Base-by-base conservation (phyloP, 2,329 filamentous ascomycete species). In the Clathrospora elynae region DNA sequence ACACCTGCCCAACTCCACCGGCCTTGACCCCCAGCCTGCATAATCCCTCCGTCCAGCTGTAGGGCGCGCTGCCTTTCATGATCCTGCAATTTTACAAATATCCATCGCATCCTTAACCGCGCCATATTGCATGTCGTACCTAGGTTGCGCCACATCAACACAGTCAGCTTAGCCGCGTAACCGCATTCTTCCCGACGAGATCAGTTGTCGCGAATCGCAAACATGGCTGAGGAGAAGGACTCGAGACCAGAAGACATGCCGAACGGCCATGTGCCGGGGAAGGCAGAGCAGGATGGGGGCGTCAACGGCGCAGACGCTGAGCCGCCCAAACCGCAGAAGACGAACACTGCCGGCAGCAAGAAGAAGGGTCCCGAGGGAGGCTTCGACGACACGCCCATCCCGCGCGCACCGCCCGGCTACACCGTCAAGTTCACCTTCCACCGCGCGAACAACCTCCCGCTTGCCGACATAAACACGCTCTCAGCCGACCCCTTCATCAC, bases 371-470 rank as follows among this genome's bases (percentile, higher is more conserved):
- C 88, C 0, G 80, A 85, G 0, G 90, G 90, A 19, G 90, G 90
- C 22, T 93, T 83, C 67, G 90, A 95, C 69, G 69, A 75, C 23
- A 95, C 89, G 0, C 88, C 90, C 1, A 76, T 96, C 6, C 88
- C 89, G 0, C 72, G 80, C 59, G 84, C 83, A 4, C 84, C 86
- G 6, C 83, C 85, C 6, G 90, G 91, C 17, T 96, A 87, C 72
- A 96, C 89, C 0, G 67, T 96, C 53, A 87, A 85, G 65, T 86
- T 97, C 72, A 90, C 84, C 35, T 89, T 97, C 66, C 86, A 92
- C 68, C 79, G 82, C 45, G 92, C 91, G 1, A 76, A 77, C 49
- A 90, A 95, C 64, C 81, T 97, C 3, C 90, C 92, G 2, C 81
- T 88, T 31, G 88, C 87, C 42, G 92, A 97, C 70, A 75, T 95